Conservation (phyloP, 2,329 filamentous ascomycete genomes). For the Fusarium austroafricanum region DNA sequence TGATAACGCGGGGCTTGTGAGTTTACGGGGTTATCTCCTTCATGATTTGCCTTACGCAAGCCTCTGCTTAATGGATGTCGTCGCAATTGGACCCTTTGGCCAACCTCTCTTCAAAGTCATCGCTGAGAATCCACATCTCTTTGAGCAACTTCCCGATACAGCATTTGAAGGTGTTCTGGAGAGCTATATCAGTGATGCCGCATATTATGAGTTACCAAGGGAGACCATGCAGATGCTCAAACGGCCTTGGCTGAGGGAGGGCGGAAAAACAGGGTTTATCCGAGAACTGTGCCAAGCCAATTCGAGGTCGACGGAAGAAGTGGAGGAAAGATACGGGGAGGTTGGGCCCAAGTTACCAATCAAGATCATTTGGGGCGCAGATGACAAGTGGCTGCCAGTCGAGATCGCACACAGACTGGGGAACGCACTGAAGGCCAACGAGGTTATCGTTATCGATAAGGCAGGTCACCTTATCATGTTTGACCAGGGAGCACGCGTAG, state of each 20-base stretch:
- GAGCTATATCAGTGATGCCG: slow-evolving; percentile 55
- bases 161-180: slow-evolving; percentile 55
- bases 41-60: slow-evolving; percentile 53
- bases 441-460: slow-evolving; percentile 49
- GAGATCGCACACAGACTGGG: slow-evolving; percentile 49
- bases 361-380: slow-evolving; percentile 57
- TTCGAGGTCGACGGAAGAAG: slow-evolving; percentile 41
- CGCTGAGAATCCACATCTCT: slow-evolving; percentile 50
- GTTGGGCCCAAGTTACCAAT: slow-evolving; percentile 53
- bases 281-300: slow-evolving; percentile 52
- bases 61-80: slow-evolving; percentile 57
- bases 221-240: slow-evolving; percentile 53
- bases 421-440: slow-evolving; percentile 47
- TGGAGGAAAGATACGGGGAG: slow-evolving; percentile 53
- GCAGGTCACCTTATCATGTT: slow-evolving; percentile 60
- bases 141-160: slow-evolving; percentile 49
- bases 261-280: slow-evolving; percentile 53
- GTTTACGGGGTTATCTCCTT: slow-evolving; percentile 53
- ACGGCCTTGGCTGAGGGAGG: slow-evolving; percentile 49
- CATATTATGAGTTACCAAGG: slow-evolving; percentile 44
- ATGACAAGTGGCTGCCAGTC: slow-evolving; percentile 58
- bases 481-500: slow-evolving; percentile 55
- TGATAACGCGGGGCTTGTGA: slow-evolving; percentile 58
- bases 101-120: slow-evolving; percentile 57
- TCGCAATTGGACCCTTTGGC: slow-evolving; percentile 56